Evolutionary conservation across 371 early-diverging fungal genomes (phyloP), one percentile per base, ranked within the genome.

Genomic region (Mortierella sp.): DNA sequence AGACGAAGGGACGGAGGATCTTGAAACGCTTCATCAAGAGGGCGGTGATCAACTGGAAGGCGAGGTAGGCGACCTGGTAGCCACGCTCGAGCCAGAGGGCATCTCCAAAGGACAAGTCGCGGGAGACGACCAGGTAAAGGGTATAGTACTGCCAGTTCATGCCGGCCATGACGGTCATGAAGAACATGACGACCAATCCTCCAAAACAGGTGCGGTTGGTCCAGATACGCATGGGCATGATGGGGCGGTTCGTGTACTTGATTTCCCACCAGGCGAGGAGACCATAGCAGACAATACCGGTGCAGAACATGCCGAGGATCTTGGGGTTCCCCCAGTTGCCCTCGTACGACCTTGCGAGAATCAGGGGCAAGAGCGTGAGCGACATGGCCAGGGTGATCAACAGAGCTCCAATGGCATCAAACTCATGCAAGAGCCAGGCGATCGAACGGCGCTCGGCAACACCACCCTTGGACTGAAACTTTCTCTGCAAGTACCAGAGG

Each of bases 221-320:
- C 89, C 90, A 90, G 64, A 82, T 86, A 11, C 74, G 74, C 55
- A 88, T 71, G 29, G 90, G 87, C 75, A 90, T 85, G 14, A 90
- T 77, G 16, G 89, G 89, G n/a, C 77, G 79, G 63, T 73, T 48
- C 2, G 90, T 87, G 63, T 67, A 70, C 63, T 86, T 87, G 67
- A 63, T 40, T 73, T 90, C 90, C 85, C 88, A 90, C 48, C 81
- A 26, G 24, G 58, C 66, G 66, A 90, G 82, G 4, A 88, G 70
- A 29, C 71, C 61, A 52, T 76, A 70, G 26, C 67, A 34, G 24
- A 85, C 68, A 3, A 83, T 70, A 34, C 88, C 87, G 52, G 63
- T 72, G 39, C 73, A 68, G 50, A 89, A 74, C 64, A 79, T 78
- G 48, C 83, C 86, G 34, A 88, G 43, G 34, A 66, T 72, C 24